These are phyloP conservation scores for Lachnellula occidentalis DNA, from an alignment of 2,329 filamentous ascomycete genomes.

Conservation along the genomic window DNA sequence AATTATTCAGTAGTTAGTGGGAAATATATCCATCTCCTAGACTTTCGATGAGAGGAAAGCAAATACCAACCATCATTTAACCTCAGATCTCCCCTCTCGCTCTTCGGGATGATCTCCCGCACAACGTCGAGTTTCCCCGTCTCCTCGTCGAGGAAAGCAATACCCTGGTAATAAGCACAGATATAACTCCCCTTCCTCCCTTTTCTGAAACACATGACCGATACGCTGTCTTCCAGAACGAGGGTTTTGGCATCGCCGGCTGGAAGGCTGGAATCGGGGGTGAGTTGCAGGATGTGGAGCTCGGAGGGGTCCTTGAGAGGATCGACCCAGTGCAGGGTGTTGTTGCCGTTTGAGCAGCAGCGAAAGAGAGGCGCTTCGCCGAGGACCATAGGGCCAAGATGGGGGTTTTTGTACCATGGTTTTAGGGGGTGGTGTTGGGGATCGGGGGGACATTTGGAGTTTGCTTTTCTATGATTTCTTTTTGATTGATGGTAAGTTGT, in stretches of 20 bases:
- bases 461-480: no score
- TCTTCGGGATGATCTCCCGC: slow-evolving; percentile 33
- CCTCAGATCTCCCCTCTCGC: slow-evolving; percentile 25
- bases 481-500: no score
- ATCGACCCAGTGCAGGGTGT: slow-evolving; percentile 22
- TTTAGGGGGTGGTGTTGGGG: not conserved
- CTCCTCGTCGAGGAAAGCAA: slow-evolving; percentile 34
- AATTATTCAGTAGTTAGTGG: not conserved
- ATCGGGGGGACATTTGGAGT: not conserved
- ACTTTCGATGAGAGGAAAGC: not conserved
- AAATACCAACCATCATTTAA: slow-evolving; percentile 31
- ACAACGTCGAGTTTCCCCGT: slow-evolving; percentile 33
- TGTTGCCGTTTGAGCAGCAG: slow-evolving; percentile 2
- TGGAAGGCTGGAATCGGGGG: slow-evolving; percentile 28
- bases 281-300: slow-evolving; percentile 32
- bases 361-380: slow-evolving; percentile 21
- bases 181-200: slow-evolving; percentile 34
- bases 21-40: slow-evolving; percentile 11
- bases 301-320: slow-evolving; percentile 22
- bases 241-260: slow-evolving; percentile 27
- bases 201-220: slow-evolving; percentile 32
- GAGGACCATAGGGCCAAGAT: not conserved
- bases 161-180: slow-evolving; percentile 35
- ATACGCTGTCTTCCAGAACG: slow-evolving; percentile 32
- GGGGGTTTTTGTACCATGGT: not conserved